These are phyloP conservation scores for Cladosporium austrohemisphaericum DNA, from an alignment of 2,329 filamentous ascomycete genomes.

Conservation along the genomic window DNA sequence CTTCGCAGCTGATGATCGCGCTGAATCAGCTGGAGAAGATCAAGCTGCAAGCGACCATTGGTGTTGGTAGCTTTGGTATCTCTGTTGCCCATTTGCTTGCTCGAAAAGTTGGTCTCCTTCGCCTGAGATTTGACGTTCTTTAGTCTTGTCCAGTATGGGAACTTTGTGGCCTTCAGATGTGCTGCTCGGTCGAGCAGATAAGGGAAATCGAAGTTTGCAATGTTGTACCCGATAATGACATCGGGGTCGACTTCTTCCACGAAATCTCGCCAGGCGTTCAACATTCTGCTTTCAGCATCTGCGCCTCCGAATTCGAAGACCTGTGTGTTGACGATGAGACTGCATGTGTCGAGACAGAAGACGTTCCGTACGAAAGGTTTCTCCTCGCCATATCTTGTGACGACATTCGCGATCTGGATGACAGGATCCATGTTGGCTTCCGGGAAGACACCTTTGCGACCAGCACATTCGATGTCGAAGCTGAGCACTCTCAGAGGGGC, in stretches of 20 bases:
- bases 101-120: conserved; percentile 83
- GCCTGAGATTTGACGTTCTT: conserved; percentile 66
- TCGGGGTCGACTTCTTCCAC: conserved; percentile 87
- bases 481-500: conserved; percentile 88
- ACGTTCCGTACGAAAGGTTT: conserved; percentile 97
- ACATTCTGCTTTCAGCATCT: conserved; percentile 73
- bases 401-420: conserved; percentile 96
- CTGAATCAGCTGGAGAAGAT: conserved; percentile 91
- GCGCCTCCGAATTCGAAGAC: conserved; percentile 68
- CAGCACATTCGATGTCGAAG: conserved; percentile 98
- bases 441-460: conserved; percentile 94
- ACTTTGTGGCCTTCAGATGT: conserved; percentile 73
- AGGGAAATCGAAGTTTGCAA: conserved; percentile 96
- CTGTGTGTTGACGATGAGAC: conserved; percentile 90
- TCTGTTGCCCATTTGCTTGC: conserved; percentile 96
- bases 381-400: conserved; percentile 88
- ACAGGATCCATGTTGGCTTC: conserved; percentile 89
- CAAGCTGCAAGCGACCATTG: conserved; percentile 86
- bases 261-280: conserved; percentile 89
- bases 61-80: conserved; percentile 94
- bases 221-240: conserved; percentile 98
- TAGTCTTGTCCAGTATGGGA: conserved; percentile 84
- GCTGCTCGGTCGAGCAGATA: conserved; percentile 87
- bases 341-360: conserved; percentile 89
- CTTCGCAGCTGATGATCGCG: conserved; percentile 92